Base-by-base conservation (phyloP, 345 rosid species). In the Bruguiera gymnorhiza region DNA sequence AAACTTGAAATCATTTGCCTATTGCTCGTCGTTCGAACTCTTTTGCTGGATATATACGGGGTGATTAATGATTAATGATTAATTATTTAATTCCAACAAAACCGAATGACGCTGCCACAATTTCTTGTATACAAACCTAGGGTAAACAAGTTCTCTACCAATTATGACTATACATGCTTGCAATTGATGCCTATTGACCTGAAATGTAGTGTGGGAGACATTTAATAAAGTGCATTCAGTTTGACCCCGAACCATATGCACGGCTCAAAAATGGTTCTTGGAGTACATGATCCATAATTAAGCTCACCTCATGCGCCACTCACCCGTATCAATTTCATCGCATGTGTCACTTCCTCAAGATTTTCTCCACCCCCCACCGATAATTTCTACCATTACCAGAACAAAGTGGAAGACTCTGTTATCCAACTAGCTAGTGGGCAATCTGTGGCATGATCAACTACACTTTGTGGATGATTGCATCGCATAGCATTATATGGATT, bases 141-240 rank as follows among this genome's bases (percentile, higher is more conserved):
- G 50, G 50, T 43, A 13, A 4, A 3, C 16, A 34, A 15, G 24
- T 30, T 8, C 5, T 61, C 18, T 19, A 5, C 53, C 32, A 36
- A 70, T 52, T 16, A 60, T 60, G 3, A 8, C 43, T 18, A n/a
- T 30, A 29, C 30, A 63, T 54, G 43, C 36, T 43, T 43, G 50
- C 18, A 43, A 13, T 43, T 43, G 50, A 43, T 43, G 50, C 50
- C 3, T 32, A 26, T 62, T 70, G 63, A 27, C 74, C 43, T 63
- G 29, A 55, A 62, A 43, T 21, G 24, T 32, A 29, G 63, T 46
- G 64, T 71, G 74, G 68, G 62, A 29, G 26, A 63, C 46, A 73
- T 23, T 50, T 23, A 26, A 56, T 27, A 8, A 56, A 56, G 30
- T 55, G 15, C 1, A 56, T 27, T 23, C 24, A 56, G 60, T 56